Base-by-base conservation (phyloP, 805 yeast genomes). In the Candida ipomoeae region DNA sequence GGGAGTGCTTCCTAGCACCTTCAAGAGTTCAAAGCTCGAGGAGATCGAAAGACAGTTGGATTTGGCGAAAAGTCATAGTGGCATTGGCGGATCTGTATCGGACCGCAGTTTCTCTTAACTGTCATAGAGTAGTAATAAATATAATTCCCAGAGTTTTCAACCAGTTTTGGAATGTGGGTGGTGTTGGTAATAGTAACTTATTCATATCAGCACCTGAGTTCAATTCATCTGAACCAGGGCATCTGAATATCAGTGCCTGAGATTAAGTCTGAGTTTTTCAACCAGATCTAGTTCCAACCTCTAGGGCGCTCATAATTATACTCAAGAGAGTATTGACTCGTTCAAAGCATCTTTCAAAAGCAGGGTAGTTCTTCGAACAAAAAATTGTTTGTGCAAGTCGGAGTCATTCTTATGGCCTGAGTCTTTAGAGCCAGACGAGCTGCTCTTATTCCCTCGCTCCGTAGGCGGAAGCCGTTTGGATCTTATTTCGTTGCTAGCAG, bases 361-460 rank as follows among this genome's bases (percentile, higher is more conserved):
- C 46, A 47, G 43, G 41, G 71, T 79, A 51, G 80, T 70, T 41
- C 74, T 65, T 11, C 75, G 64, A 13, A 68, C 55, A 7, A 69
- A 50, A 6, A 74, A 73, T 36, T 59, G 43, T 10, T 29, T 64
- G 46, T 66, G 65, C 51, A 71, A 65, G 4, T 61, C 62, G 1
- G 77, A n/a, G 32, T 43, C 46, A 15, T 26, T 15, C n/a, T 68
- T 64, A 18, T 77, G 63, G 6, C 70, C 66, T 4, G 73, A 66
- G 35, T 72, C 72, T 48, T 77, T 75, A 7, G 74, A 13, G 75
- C 73, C 11, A 5, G 70, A 66, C 3, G 81, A 74, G 55, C 69
- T 75, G 15, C 70, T 60, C 0, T 77, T 79, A 47, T 64, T 50
- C 11, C 46, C 48, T 17, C 58, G 44, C n/a, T 50, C 54, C 6